Evolutionary conservation across 345 rosid species (phyloP), one percentile per base, ranked within the genome.

Genomic region (Camelina sativa): DNA sequence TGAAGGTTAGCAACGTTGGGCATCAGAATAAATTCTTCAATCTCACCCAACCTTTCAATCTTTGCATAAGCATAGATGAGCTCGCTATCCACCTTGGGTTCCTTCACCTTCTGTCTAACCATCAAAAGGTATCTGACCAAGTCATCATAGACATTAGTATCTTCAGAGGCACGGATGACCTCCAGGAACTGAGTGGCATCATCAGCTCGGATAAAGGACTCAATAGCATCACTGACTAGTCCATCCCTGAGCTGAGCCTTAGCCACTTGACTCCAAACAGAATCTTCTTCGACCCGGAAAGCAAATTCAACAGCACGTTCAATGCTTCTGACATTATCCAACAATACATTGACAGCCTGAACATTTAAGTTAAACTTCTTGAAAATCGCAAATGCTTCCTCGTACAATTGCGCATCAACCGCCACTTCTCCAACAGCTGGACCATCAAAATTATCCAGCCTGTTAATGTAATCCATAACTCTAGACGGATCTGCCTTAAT

Each of bases 381-480:
- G 81, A 91, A 91, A 61, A 87, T 89, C 11, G 94, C 92, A 84
- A 82, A 91, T 62, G 97, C 93, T 86, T 92, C 97, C 86, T 88
- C 97, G 15, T 83, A 92, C 4, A 92, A 80, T 78, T 91, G 95
- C 11, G 91, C 97, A 83, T 92, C 93, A 72, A 91, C 93, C 1
- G 99, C 98, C 72, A 92, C 97, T 84, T 96, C 99, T 69, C 99
- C 99, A 74, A 96, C 95, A 48, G 97, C 97, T 67, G 99, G 99
- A 71, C 99, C 98, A 86, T 96, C 99, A 82, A 96, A 96, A 75
- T 92, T 96, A 80, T 92, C 97, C 61, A 92, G 86, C 85, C 99
- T 88, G 78, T 92, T 92, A 57, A 96, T 82, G 75, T 96, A 96
- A 80, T 92, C 99, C 99, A 96, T 92, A 47, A 91, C 98, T 80